A percentile compares a stretch with the other conserved stretches of the same genome.
Conservation (phyloP, 257 asterid genomes). For the Cinchona pubescens region DNA sequence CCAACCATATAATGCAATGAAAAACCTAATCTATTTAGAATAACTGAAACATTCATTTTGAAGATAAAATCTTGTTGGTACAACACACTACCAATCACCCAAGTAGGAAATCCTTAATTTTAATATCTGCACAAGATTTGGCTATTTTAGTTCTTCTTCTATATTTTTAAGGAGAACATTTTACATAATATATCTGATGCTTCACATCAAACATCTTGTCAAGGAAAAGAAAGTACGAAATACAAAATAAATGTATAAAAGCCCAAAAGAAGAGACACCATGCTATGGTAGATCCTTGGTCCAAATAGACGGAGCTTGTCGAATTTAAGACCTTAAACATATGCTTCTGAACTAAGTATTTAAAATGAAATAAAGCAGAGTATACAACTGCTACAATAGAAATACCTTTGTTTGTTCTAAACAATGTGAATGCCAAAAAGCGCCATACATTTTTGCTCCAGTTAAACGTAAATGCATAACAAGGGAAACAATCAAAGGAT, state of each 20-base stretch:
- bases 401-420: constrained; percentile 76
- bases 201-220: constrained; percentile 72
- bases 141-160: constrained; percentile 59
- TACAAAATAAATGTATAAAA: not conserved
- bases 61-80: not conserved
- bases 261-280: not conserved
- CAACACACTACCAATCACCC: constrained; percentile 85
- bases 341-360: not conserved
- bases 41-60: not conserved
- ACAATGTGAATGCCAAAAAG: constrained; percentile 97
- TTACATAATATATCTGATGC: constrained; percentile 71
- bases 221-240: constrained; percentile 8
- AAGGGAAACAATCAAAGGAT: constrained; percentile 77
- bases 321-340: not conserved
- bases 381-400: not conserved
- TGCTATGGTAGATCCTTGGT: not conserved
- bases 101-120: constrained; percentile 72
- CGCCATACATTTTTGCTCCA: constrained; percentile 87
- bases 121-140: constrained; percentile 53
- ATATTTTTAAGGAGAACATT: constrained; percentile 84
- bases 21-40: too few species aligned
- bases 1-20: not conserved
- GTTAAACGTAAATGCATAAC: constrained; percentile 71
- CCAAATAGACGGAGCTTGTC: not conserved
- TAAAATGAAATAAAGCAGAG: too few species aligned